Evolutionary conservation across 176 grass and related monocot genomes (phyloP), one percentile per base, ranked within the genome.

Genomic region (Carex myosuroides): DNA sequence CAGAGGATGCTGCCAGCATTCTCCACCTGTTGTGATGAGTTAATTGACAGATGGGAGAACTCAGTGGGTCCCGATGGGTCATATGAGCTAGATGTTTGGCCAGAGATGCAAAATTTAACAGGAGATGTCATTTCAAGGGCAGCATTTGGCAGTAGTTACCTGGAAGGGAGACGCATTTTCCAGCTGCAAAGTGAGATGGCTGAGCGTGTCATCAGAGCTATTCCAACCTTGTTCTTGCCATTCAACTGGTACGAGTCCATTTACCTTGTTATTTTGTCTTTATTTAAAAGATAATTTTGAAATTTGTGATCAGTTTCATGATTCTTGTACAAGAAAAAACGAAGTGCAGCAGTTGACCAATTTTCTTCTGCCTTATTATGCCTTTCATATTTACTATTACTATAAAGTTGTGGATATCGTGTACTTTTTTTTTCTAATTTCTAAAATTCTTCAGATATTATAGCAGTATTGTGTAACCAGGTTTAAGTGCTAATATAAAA

Each of bases 91-190:
- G 89, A 95, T 57, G 53, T 91, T 57, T 91, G 87, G 85, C 66
- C 87, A 35, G 89, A 95, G 69, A 79, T 96, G 7, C 89, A 89
- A 68, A 93, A 86, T 86, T 88, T 96, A 30, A 91, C 89, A 0
- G 94, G 89, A 79, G 91, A 96, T 86, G 91, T 89, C 57, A 95
- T 95, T 39, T 92, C 93, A 24, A 81, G 80, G 50, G 90, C 90
- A 11, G 87, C 93, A 62, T 95, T 96, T 84, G 94, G 94, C 50
- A 89, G 94, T 90, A 91, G 74, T 85, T 93, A 88, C 65, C 48
- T 83, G 17, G 89, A 93, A 76, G 94, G 89, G 26, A 93, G 13
- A 66, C 86, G 55, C 70, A 96, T 96, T 85, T 93, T 96, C 52
- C 81, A 86, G 62, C 85, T 96, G 32, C 94, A 91, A 85, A 74